A percentile compares a stretch with the other conserved stretches of the same genome.
These are phyloP conservation scores for Backusella circina DNA, from an alignment of 192 early-diverging fungal species.

Conservation along the genomic window DNA sequence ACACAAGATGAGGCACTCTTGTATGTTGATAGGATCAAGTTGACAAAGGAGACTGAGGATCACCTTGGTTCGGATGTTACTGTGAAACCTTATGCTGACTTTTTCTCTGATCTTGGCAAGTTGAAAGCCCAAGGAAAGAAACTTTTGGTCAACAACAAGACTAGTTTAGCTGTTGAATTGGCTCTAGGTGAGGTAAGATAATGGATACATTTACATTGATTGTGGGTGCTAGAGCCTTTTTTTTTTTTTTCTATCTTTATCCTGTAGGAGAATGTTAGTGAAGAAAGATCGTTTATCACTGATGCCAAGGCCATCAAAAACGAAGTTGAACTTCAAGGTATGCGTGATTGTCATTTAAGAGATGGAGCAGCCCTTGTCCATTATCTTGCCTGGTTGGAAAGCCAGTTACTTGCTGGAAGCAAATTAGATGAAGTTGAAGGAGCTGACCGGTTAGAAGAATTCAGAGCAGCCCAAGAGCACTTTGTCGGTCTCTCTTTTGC, in stretches of 20 bases:
- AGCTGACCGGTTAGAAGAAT: constrained; percentile 77
- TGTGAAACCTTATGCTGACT: constrained; percentile 67
- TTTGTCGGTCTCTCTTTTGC: constrained; percentile 94
- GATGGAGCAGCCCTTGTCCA: constrained; percentile 84
- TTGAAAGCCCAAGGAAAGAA: constrained; percentile 28
- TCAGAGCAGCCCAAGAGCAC: constrained; percentile 67
- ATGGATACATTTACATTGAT: neutral
- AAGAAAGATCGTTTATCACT: constrained; percentile 66
- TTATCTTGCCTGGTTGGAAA: constrained; percentile 94
- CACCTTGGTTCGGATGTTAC: constrained; percentile 61
- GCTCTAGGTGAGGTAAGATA: constrained; percentile 62
- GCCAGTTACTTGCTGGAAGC: constrained; percentile 72
- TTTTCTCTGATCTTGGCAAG: constrained; percentile 70
- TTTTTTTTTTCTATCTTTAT: neutral
- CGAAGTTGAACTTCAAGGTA: constrained; percentile 82
- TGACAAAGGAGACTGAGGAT: constrained; percentile 54
- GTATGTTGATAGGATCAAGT: constrained; percentile 74
- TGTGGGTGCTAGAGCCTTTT: neutral
- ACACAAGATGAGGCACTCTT: constrained; percentile 65
- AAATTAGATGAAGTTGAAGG: constrained; percentile 83
- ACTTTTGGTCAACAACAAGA: constrained; percentile 60
- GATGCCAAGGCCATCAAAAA: constrained; percentile 94
- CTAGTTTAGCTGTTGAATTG: constrained; percentile 70
- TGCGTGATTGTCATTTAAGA: constrained; percentile 86
- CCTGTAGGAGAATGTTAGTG: constrained; percentile 42